Base-by-base conservation (phyloP, 345 rosid genomes). In the Reutealis trisperma region DNA sequence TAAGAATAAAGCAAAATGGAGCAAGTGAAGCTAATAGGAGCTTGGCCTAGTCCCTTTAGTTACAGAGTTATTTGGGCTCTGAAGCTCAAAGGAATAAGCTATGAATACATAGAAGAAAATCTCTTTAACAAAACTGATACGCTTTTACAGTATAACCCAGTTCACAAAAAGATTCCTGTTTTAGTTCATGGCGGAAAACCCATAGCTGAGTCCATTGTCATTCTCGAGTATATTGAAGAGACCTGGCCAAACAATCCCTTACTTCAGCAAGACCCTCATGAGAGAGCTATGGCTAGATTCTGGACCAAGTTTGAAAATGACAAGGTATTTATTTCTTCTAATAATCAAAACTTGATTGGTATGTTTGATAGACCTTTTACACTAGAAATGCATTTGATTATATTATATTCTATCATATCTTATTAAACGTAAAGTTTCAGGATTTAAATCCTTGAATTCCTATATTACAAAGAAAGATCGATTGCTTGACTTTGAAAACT, bases 11-110 rank as follows among this genome's bases (percentile, higher is more conserved):
- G 27, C 70, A 6, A 65, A 6, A 81, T 81, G 84, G 80, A 72
- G 6, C 64, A 68, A 54, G 44, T 77, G 24, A 81, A 72, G 67
- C 80, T 77, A 6, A 21, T 72, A 5, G 78, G 71, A 73, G 58
- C 77, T 62, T 77, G 84, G 80, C 78, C 84, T 37, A 81, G 80
- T 61, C 22, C 65, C 8, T 80, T 27, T 30, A 63, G 67, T 71
- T 75, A 76, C 77, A 76, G 80, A 61, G 65, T 77, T 8, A 67
- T 61, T 21, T 81, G 77, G 83, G 73, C 79, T 57, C 73, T 75
- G 47, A 49, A 75, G 49, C 73, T 71, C 18, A 71, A 80, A 62
- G 77, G 70, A 25, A 61, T 76, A 13, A 24, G 65, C 69, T 80
- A 80, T 13, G 79, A 80, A 59, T 72, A 66, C 60, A n/a, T 67